Conservation (phyloP, 2,329 filamentous ascomycete genomes). For the Trichoderma semiorbis region DNA sequence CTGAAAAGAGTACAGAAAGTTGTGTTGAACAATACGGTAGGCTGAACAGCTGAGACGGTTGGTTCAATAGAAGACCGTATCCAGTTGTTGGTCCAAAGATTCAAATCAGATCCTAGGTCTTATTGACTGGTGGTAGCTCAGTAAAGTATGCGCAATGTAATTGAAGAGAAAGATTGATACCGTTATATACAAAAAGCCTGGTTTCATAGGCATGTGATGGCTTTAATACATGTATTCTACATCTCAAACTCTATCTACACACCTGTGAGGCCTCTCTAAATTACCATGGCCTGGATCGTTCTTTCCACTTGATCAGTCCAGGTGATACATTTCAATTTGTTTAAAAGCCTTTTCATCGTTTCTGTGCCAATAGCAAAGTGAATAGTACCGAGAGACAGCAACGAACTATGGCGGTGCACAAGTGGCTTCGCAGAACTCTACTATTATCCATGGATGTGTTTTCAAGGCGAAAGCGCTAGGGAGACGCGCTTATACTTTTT, state of each 20-base stretch:
- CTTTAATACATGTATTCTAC: background rate
- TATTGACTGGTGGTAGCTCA: background rate
- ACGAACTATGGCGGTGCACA: background rate
- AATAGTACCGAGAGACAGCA: background rate
- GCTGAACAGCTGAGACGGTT: background rate
- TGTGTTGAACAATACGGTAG: background rate
- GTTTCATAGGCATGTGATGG: background rate
- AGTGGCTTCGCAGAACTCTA: background rate
- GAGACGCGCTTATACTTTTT: background rate
- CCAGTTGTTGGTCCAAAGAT: background rate
- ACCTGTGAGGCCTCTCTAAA: background rate
- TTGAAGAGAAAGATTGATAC: background rate
- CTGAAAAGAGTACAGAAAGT: background rate
- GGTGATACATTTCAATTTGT: background rate
- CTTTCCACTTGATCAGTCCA: background rate
- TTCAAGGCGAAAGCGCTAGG: background rate
- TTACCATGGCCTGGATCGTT: background rate
- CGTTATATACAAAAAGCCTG: background rate
- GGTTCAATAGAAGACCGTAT: background rate
- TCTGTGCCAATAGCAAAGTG: background rate
- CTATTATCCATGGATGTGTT: background rate
- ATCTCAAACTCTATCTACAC: background rate
- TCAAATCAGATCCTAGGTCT: fast-evolving
- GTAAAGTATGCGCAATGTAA: background rate
- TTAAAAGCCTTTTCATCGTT: background rate